Percentiles rank a stretch among this genome's conserved stretches.
These are phyloP conservation scores for Gremmenia infestans DNA, from an alignment of 2,329 filamentous ascomycete species.

Conservation along the genomic window DNA sequence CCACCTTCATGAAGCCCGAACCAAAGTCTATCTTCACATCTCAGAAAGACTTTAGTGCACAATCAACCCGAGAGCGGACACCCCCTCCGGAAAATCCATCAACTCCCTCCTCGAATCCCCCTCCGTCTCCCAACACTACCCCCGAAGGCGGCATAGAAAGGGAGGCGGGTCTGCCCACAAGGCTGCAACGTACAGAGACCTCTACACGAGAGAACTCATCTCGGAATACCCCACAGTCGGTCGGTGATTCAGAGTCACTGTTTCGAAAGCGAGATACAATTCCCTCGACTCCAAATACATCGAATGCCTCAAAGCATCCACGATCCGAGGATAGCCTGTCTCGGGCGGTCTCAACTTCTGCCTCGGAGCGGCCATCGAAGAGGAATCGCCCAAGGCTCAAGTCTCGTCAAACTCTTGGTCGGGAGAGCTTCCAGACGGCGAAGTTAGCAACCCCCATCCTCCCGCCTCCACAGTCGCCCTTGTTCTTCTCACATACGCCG, in stretches of 20 bases:
- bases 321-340: slow-evolving; percentile 15
- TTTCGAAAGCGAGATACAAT: slow-evolving; percentile 8
- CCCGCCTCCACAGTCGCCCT: slow-evolving; percentile 38
- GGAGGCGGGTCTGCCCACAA: neutral
- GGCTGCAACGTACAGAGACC: neutral
- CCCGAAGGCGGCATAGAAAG: neutral
- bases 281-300: neutral
- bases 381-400: slow-evolving; percentile 23
- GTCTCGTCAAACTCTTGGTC: slow-evolving; percentile 33
- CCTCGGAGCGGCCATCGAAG: slow-evolving; percentile 26
- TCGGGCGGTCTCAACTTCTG: slow-evolving; percentile 4
- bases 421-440: slow-evolving; percentile 29
- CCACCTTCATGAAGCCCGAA: slow-evolving; percentile 18
- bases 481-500: slow-evolving; percentile 47
- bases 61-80: slow-evolving; percentile 2
- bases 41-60: slow-evolving; percentile 15
- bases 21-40: slow-evolving; percentile 24
- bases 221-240: neutral
- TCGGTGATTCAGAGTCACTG: neutral
- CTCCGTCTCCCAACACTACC: neutral
- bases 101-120: neutral
- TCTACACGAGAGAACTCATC: neutral
- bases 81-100: neutral
- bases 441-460: neutral
- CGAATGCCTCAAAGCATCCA: slow-evolving; percentile 23